Evolutionary conservation across 2,329 filamentous ascomycete species (phyloP), one percentile per base, ranked within the genome.

Genomic region (Phyllachora maydis): DNA sequence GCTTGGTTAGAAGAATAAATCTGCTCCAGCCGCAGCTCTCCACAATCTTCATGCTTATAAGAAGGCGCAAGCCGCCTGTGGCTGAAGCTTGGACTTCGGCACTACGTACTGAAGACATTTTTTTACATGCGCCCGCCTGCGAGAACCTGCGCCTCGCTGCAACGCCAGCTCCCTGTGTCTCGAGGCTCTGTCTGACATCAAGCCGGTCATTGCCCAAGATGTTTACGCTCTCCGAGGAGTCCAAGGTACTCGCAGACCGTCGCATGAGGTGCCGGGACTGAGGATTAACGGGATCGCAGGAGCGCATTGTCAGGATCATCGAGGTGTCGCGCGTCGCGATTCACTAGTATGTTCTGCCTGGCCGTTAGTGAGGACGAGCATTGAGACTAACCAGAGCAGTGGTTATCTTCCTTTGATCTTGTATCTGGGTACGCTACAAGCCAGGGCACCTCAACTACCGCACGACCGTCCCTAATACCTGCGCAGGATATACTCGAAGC

Each of bases 261-360:
- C n/a, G 11, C 21, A 12, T 10, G 18, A 18, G 13, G 19, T 28
- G 9, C 14, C 11, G 18, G 22, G 8, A 28, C 26, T 43, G 22
- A 25, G 15, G 18, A 23, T 14, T 24, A 35, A 5, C 7, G 11
- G n/a, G 10, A 11, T 8, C 23, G 25, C 40, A 93, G 85, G 88
- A 98, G 73, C 82, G 88, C 62, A 92, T 98, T 54, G 73, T 78
- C 43, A 85, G 83, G 62, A 65, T 95, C 56, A 88, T 98, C 49
- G 88, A 95, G 52, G 59, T 93, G 48, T 88, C 82, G 32, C 71
- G 83, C 42, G 73, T 93, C 41, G 82, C 78, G 29, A 76, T 98
- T 44, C 88, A 98, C 59, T 98, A 95, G 81, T 90, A 67, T 35
- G 75, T 45, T 14, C 18, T 23, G n/a, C 25, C 14, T 11, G 7